These are phyloP conservation scores for Hortiboletus campestris DNA, from an alignment of 768 basidiomycete genomes.

Conservation along the genomic window DNA sequence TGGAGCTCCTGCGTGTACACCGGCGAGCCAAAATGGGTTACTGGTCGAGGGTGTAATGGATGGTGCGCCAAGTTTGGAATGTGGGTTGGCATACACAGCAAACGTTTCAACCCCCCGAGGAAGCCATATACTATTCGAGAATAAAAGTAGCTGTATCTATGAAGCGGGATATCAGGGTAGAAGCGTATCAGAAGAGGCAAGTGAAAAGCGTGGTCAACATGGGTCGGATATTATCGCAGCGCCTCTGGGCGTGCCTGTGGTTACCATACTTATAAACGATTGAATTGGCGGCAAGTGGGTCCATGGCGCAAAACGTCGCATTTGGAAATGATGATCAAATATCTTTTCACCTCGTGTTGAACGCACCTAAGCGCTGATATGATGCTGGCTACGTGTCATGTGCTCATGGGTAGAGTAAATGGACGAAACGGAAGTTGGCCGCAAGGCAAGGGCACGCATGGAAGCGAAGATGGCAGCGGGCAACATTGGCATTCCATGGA, in stretches of 20 bases:
- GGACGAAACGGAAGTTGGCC: slow-evolving; percentile 25
- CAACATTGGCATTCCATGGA: slow-evolving; percentile 12
- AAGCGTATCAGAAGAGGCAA: slow-evolving; percentile 19
- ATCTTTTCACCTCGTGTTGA: slow-evolving; percentile 32
- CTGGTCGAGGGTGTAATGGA: slow-evolving; percentile 13
- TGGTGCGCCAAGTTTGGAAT: slow-evolving; percentile 12
- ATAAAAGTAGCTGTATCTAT: slow-evolving; percentile 27
- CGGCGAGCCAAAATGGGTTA: slow-evolving; percentile 9
- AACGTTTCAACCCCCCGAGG: slow-evolving; percentile 13
- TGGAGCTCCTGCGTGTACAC: neutral
- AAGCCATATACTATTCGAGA: slow-evolving; percentile 10
- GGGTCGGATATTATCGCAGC: slow-evolving; percentile 33
- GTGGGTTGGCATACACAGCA: slow-evolving; percentile 8
- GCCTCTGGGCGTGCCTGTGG: slow-evolving; percentile 24
- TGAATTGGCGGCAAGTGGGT: slow-evolving; percentile 30
- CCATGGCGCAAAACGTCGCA: slow-evolving; percentile 17
- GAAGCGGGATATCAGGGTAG: slow-evolving; percentile 14
- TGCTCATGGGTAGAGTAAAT: slow-evolving; percentile 22
- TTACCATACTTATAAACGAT: slow-evolving; percentile 25
- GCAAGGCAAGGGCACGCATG: slow-evolving; percentile 20
- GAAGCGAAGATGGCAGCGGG: slow-evolving; percentile 24
- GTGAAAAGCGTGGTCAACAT: slow-evolving; percentile 19
- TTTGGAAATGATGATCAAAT: slow-evolving; percentile 31
- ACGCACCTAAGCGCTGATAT: slow-evolving; percentile 30
- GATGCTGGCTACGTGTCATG: slow-evolving; percentile 27